A percentile compares a stretch with the other conserved stretches of the same genome.
phyloP scores from a whole-genome alignment of 345 rosid species.

The Trapa incisa region DNA sequence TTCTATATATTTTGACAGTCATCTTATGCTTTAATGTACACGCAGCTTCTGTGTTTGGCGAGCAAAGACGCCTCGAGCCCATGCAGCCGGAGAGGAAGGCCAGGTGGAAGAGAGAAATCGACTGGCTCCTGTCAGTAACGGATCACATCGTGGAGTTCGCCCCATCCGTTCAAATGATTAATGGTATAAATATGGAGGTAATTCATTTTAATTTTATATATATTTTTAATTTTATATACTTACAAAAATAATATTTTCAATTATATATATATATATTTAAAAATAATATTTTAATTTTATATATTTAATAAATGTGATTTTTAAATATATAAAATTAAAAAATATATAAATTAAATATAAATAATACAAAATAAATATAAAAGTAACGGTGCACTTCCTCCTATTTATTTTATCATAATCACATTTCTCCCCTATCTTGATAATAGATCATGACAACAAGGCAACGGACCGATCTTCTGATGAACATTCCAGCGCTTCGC shows the following conservation, averaged over 20 bases:
- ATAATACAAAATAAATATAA: no score
- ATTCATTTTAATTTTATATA: background rate
- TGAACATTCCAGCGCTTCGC: constrained; percentile 54
- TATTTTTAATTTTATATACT: no score
- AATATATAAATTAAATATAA: no score
- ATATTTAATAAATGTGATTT: no score
- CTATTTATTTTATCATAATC: no score
- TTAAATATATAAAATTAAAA: no score
- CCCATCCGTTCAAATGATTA: constrained; percentile 43
- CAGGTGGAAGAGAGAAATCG: constrained; percentile 56
- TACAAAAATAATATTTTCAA: no score
- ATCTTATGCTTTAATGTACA: background rate
- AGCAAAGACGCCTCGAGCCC: constrained; percentile 37
- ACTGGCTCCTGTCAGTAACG: constrained; percentile 56
- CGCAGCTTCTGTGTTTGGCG: constrained; percentile 24
- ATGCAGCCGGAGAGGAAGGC: constrained; percentile 46
- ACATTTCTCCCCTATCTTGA: background rate
- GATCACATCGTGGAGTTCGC: constrained; percentile 62
- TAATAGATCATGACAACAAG: constrained; percentile 66
- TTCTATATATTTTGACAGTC: background rate
- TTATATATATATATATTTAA: no score
- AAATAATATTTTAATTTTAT: no score
- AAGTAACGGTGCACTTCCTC: no score
- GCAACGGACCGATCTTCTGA: constrained; percentile 59
- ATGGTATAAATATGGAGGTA: constrained; percentile 34